These are phyloP conservation scores for Agaricales sp. DNA, from an alignment of 1,284 basidiomycete species.

Conservation along the genomic window DNA sequence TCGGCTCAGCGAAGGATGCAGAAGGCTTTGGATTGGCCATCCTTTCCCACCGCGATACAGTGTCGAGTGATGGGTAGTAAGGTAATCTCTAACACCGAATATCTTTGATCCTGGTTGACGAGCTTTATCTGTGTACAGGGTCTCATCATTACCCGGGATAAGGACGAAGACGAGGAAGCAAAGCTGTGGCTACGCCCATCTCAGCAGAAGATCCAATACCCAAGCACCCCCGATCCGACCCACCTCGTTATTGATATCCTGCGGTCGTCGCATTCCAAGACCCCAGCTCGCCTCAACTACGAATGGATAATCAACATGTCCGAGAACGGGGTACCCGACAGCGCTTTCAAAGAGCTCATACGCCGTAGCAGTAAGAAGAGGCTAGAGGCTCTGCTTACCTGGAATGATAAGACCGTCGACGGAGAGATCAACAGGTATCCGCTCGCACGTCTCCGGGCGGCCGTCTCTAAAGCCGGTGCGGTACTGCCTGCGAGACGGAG, in stretches of 20 bases:
- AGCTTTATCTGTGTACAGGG: too few relatives aligned
- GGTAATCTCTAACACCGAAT: too few relatives aligned
- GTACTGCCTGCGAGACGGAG: background rate
- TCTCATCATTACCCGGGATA: background rate
- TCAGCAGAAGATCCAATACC: background rate
- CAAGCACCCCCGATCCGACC: background rate
- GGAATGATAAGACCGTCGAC: background rate
- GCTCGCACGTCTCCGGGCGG: background rate
- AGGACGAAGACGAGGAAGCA: background rate
- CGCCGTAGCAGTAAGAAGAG: background rate
- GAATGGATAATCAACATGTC: background rate
- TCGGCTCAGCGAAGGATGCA: background rate
- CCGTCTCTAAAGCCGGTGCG: background rate
- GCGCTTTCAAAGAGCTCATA: conserved; percentile 11
- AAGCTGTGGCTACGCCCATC: background rate
- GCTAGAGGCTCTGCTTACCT: background rate
- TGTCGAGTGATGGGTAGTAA: too few relatives aligned
- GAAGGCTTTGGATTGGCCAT: background rate
- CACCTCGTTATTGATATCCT: background rate
- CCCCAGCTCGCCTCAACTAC: background rate
- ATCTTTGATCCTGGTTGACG: too few relatives aligned
- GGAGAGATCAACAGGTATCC: too few relatives aligned
- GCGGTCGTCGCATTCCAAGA: background rate
- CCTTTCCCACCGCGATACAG: background rate
- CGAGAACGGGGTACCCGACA: conserved; percentile 13